Base-by-base conservation (phyloP, 345 rosid species). In the Gossypioides kirkii region DNA sequence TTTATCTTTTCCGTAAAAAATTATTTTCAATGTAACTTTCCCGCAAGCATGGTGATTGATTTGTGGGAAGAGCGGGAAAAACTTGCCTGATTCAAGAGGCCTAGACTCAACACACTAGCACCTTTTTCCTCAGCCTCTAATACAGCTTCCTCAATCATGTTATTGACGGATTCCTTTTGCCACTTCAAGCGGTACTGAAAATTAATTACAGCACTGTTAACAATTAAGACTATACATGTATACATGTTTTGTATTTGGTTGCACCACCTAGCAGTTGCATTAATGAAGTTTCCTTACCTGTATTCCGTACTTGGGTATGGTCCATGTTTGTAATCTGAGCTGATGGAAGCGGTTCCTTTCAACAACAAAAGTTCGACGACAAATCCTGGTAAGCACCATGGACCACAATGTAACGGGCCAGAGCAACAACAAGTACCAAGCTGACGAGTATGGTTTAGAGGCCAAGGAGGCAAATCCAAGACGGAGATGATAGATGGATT, bases 241-340 rank as follows among this genome's bases (percentile, higher is more conserved):
- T n/a, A 14, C n/a, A 49, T 13, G 17, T 49, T 32, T 16, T 49
- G 18, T 2, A 10, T 46, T 23, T 46, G 14, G 54, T 60, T 60
- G 67, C 45, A 32, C 22, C 45, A 17, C 10, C 11, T 26, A 13
- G 63, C 18, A 28, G 41, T n/a, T 28, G 64, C 36, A 10, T 3
- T 25, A 9, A 41, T 41, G 18, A 10, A 43, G n/a, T 17, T 43
- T 11, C 11, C 78, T 66, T 76, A 90, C 98, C 77, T 91, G 97
- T 12, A 84, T 25, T 13, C 66, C 84, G 79, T 86, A 91, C 74
- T 83, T 89, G 2, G 98, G 91, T 17, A 91, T 73, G 49, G 80
- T 85, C 98, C 98, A 88, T 18, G 95, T 82, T 43, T 93, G 97
- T 43, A 88, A 61, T n/a, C 62, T 83, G 74, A 85, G 79, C 18